Conservation (phyloP, 768 basidiomycete species). For the Gymnopilus junonius region DNA sequence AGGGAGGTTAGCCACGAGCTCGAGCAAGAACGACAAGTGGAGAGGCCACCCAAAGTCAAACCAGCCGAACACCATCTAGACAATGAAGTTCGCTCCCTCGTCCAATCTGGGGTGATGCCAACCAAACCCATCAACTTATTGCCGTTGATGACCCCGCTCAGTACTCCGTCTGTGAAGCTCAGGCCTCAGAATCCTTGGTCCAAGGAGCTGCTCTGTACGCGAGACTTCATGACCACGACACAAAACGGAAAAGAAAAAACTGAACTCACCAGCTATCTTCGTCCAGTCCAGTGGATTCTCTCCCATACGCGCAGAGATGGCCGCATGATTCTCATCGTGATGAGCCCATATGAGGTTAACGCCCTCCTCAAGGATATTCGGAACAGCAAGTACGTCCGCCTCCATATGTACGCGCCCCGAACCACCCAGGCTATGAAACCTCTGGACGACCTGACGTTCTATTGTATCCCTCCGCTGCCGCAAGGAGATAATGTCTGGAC, state of each 20-base stretch:
- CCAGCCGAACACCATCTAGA: slow-evolving; percentile 33
- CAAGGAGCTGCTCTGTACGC: slow-evolving; percentile 31
- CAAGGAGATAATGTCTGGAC: slow-evolving; percentile 7
- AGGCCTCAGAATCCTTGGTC: slow-evolving; percentile 20
- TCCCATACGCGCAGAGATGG: slow-evolving; percentile 15
- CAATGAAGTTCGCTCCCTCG: slow-evolving; percentile 27
- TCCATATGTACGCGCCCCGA: slow-evolving; percentile 48
- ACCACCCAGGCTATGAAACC: slow-evolving; percentile 35
- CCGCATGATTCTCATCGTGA: slow-evolving; percentile 27
- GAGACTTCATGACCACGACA: slow-evolving; percentile 39
- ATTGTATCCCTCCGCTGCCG: slow-evolving; percentile 29
- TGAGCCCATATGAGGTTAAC: slow-evolving; percentile 45
- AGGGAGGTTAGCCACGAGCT: slow-evolving; percentile 48
- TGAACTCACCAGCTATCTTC: slow-evolving; percentile 35
- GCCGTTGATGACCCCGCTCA: slow-evolving; percentile 21
- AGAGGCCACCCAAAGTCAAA: slow-evolving; percentile 35
- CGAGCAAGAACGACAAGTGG: slow-evolving; percentile 43
- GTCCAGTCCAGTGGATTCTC: slow-evolving; percentile 49
- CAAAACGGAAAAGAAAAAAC: slow-evolving; percentile 7
- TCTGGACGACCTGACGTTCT: slow-evolving; percentile 40
- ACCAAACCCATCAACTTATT: slow-evolving; percentile 21
- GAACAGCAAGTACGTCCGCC: slow-evolving; percentile 31
- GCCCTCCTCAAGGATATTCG: slow-evolving; percentile 38
- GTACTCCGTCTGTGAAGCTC: slow-evolving; percentile 9
- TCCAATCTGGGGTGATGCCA: slow-evolving; percentile 33